Conservation (phyloP, 768 basidiomycete genomes). For the Jaapia argillacea region DNA sequence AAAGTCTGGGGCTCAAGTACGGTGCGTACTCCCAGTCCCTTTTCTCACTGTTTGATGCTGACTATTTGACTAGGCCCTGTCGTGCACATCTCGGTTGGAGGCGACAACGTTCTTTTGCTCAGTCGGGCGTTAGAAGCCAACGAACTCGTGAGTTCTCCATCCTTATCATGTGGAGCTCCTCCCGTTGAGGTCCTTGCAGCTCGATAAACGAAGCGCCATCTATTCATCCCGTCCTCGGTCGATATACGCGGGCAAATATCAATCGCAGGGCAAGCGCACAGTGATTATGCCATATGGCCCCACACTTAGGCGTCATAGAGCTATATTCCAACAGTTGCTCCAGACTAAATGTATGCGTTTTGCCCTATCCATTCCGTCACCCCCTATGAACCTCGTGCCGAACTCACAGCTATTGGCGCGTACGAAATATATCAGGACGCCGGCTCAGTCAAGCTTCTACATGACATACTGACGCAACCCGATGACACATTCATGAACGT, state of each 20-base stretch:
- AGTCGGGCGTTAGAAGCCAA: background rate
- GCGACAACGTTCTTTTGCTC: background rate
- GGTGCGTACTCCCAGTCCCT: background rate
- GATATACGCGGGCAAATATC: constrained; percentile 13
- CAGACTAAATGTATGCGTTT: background rate
- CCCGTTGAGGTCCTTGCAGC: background rate
- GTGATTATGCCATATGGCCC: constrained; percentile 11
- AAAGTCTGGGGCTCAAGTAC: background rate
- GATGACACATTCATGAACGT: background rate
- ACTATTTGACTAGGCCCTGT: background rate
- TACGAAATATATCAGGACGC: constrained; percentile 10
- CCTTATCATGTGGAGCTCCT: no score
- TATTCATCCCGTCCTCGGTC: constrained; percentile 1
- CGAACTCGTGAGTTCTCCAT: background rate
- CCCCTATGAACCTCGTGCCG: constrained; percentile 9
- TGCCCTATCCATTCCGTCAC: background rate
- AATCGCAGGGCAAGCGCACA: constrained; percentile 9
- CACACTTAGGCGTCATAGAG: background rate
- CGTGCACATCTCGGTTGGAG: background rate
- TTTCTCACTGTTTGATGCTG: background rate
- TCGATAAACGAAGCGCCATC: background rate
- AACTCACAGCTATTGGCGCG: constrained; percentile 8
- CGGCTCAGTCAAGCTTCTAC: constrained; percentile 8
- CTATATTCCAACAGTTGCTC: background rate
- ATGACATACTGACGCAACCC: constrained; percentile 6